Evolutionary conservation across 1,284 basidiomycete species (phyloP).

Genomic region (Limonomyces culmigenus): DNA sequence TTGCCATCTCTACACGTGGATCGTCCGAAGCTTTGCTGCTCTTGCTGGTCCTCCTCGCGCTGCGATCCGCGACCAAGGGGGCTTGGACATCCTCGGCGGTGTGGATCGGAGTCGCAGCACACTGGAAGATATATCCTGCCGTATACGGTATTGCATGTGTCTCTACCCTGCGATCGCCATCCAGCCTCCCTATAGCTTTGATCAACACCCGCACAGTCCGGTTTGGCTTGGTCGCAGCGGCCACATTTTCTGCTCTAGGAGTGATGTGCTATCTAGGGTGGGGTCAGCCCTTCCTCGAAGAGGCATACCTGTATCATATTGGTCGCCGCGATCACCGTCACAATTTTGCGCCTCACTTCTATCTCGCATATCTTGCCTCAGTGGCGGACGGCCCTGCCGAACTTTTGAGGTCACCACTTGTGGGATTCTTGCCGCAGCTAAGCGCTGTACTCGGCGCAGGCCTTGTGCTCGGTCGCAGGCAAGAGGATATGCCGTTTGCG

Average conservation of each 20-base stretch:
- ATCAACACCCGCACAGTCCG: conserved; percentile 14
- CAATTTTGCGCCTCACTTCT: conserved; percentile 98
- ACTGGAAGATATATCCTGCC: conserved; percentile 93
- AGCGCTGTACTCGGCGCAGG: conserved; percentile 48
- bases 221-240: conserved; percentile 47
- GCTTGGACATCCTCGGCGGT: conserved; percentile 50
- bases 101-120: conserved; percentile 63
- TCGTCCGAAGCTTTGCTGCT: conserved; percentile 86
- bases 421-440: conserved; percentile 66
- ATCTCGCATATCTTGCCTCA: conserved; percentile 49
- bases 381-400: conserved; percentile 16
- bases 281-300: conserved; percentile 83
- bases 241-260: conserved; percentile 68
- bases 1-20: conserved; percentile 92
- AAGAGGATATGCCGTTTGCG: conserved; percentile 50
- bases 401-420: conserved; percentile 45
- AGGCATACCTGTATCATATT: conserved; percentile 90
- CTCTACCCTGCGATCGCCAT: conserved; percentile 31
- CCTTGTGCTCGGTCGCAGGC: conserved; percentile 36
- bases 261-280: conserved; percentile 38
- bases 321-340: conserved; percentile 88
- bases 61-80: conserved; percentile 39
- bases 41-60: conserved; percentile 59
- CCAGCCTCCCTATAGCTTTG: too few species aligned
- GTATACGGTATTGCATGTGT: conserved; percentile 77